Evolutionary conservation across 352 stramenopile species (phyloP).

Genomic region (Phytophthora uliginosa): DNA sequence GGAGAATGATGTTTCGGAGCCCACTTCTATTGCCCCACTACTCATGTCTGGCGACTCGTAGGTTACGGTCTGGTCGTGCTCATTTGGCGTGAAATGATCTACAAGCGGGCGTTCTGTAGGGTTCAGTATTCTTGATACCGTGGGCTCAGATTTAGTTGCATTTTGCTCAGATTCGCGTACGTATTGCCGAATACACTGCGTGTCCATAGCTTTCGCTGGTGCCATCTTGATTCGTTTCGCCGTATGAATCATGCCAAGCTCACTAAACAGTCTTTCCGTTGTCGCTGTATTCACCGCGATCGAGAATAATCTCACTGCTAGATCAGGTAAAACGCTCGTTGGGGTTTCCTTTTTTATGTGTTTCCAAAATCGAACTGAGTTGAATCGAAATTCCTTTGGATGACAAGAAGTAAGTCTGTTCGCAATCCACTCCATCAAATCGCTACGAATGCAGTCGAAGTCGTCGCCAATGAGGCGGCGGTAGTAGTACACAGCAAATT

Average conservation of each 20-base stretch:
- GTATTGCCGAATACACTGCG: neutral
- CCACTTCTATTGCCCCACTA: no score
- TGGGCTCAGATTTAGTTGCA: no score
- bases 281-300: neutral
- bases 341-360: neutral
- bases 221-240: neutral
- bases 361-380: neutral
- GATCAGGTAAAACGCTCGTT: neutral
- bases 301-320: neutral
- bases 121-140: no score
- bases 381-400: neutral
- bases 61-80: no score
- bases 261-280: neutral
- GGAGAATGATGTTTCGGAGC: no score
- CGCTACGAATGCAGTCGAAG: slow-evolving; percentile 1
- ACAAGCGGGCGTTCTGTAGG: no score
- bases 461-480: neutral
- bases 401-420: neutral
- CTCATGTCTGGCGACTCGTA: no score
- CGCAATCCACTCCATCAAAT: slow-evolving; percentile 2
- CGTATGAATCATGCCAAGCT: neutral
- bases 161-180: neutral
- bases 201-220: neutral
- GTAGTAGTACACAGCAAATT: slow-evolving; percentile 4
- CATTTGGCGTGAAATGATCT: no score